A percentile compares a stretch with the other conserved stretches of the same genome.
phyloP scores from a whole-genome alignment of 345 rosid species.

The Conringia planisiliqua region DNA sequence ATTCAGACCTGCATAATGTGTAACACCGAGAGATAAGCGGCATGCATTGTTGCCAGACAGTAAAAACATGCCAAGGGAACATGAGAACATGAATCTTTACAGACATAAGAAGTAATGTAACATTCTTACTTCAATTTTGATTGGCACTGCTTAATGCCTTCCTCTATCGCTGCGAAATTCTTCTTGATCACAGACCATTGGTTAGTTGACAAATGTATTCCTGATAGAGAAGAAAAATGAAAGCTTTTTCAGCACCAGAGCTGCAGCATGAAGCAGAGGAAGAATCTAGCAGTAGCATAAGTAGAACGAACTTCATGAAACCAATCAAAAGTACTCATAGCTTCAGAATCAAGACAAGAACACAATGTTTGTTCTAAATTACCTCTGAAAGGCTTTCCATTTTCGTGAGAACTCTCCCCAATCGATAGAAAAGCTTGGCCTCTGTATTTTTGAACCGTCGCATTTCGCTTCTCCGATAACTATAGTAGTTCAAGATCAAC shows the following conservation, averaged over 20 bases:
- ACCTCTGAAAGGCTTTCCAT: slow-evolving; percentile 57
- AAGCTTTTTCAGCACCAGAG: slow-evolving; percentile 7
- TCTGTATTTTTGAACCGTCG: slow-evolving; percentile 40
- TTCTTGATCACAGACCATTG: slow-evolving; percentile 57
- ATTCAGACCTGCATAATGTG: slow-evolving; percentile 29
- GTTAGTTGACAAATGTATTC: slow-evolving; percentile 48
- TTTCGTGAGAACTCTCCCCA: slow-evolving; percentile 44
- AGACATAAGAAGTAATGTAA: not conserved
- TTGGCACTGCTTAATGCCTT: slow-evolving; percentile 47
- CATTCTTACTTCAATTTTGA: slow-evolving; percentile 50
- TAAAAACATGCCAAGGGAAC: not conserved
- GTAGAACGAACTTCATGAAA: not conserved
- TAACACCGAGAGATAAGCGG: not conserved
- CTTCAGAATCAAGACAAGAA: not conserved
- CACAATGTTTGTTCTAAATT: not conserved
- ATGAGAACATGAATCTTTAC: not conserved
- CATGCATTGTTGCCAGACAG: not conserved
- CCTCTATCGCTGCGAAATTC: slow-evolving; percentile 55
- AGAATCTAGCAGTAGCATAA: not conserved
- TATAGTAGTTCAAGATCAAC: slow-evolving; percentile 31
- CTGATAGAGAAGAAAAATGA: slow-evolving; percentile 37
- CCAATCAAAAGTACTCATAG: not conserved
- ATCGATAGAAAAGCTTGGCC: slow-evolving; percentile 52
- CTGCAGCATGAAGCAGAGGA: not conserved
- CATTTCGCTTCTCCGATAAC: slow-evolving; percentile 60